Evolutionary conservation across 2,329 filamentous ascomycete genomes (phyloP).

Genomic region (Saccharata proteae): DNA sequence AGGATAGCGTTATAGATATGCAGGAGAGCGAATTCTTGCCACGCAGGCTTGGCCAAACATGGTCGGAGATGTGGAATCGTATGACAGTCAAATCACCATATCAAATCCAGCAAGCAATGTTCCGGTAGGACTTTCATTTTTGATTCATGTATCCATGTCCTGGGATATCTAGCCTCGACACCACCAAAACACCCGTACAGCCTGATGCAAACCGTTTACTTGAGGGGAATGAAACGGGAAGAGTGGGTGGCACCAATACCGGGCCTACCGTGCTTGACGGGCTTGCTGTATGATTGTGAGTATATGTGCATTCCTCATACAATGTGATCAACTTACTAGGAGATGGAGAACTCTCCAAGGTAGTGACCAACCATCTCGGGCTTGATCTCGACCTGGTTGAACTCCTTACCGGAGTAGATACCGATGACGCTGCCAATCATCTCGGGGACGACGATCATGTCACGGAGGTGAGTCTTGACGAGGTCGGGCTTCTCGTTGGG

Average conservation of each 20-base stretch:
- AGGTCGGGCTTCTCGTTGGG: constrained; percentile 99
- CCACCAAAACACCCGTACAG: too few species aligned
- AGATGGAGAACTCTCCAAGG: constrained; percentile 98
- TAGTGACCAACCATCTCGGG: constrained; percentile 99
- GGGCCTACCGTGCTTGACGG: constrained; percentile 99
- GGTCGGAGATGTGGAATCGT: too few species aligned
- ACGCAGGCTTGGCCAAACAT: too few species aligned
- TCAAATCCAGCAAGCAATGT: too few species aligned
- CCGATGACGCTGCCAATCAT: constrained; percentile 99
- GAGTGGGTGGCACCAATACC: constrained; percentile 99
- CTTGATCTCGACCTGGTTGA: constrained; percentile 99
- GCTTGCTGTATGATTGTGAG: constrained; percentile 65
- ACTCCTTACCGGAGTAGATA: constrained; percentile 99
- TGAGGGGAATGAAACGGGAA: constrained; percentile 99
- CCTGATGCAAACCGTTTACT: constrained; percentile 59
- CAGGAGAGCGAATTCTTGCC: too few species aligned
- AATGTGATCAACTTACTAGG: constrained; percentile 96
- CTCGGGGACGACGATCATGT: constrained; percentile 99
- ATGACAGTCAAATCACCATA: too few species aligned
- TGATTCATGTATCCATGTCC: too few species aligned
- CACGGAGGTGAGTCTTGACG: constrained; percentile 98
- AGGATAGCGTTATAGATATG: too few species aligned
- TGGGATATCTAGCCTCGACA: too few species aligned
- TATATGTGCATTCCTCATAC: too few species aligned
- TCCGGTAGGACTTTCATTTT: too few species aligned